phyloP scores from a whole-genome alignment of 2,329 filamentous ascomycete species.

The Trichoderma endophyticum region DNA sequence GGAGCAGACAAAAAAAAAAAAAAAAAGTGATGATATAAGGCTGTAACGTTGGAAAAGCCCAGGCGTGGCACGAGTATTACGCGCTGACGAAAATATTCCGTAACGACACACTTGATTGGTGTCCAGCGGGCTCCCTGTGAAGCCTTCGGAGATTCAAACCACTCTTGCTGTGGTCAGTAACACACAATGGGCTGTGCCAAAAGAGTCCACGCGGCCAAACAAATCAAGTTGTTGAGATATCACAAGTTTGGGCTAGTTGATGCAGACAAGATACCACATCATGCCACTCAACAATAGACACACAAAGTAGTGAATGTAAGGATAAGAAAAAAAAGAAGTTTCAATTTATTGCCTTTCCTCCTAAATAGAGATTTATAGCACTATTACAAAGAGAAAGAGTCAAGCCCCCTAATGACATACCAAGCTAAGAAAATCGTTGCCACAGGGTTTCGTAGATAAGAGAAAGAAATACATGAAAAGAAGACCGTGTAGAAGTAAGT shows the following conservation, averaged over 20 bases:
- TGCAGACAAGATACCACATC: neutral
- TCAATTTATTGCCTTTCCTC: slow-evolving; percentile 9
- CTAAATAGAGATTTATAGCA: neutral
- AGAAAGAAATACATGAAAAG: neutral
- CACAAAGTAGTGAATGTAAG: neutral
- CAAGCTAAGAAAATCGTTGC: slow-evolving; percentile 2
- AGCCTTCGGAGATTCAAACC: neutral
- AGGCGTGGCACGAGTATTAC: slow-evolving; percentile 2
- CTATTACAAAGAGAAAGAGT: neutral
- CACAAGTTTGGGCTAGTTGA: neutral
- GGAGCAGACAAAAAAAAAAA: neutral
- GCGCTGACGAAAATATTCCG: slow-evolving; percentile 5
- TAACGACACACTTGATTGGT: neutral
- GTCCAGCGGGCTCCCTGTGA: neutral
- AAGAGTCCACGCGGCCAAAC: neutral
- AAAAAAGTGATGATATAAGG: neutral
- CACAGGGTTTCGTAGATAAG: neutral
- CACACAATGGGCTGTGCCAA: neutral
- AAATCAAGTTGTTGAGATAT: neutral
- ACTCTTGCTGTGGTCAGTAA: neutral
- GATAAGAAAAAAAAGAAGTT: neutral
- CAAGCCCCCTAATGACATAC: neutral
- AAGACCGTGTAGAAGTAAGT: neutral
- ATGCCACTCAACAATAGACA: neutral
- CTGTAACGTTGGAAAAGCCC: neutral